Evolutionary conservation across 108 stramenopile genomes (phyloP).

Genomic region (Aurantiochytrium sp.): DNA sequence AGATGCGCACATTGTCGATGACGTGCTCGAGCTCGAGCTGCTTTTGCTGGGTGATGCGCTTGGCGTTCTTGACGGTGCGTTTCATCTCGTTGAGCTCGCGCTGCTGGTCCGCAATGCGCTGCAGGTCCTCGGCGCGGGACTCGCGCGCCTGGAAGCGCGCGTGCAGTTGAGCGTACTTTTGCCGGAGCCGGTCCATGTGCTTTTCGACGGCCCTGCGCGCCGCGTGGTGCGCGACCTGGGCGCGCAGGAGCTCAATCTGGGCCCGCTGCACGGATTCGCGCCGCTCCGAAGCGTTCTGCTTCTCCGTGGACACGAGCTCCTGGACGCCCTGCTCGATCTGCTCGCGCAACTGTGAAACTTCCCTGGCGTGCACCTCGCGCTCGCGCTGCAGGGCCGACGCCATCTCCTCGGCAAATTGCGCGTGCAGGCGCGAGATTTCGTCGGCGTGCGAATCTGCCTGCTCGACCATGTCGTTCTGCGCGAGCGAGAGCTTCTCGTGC

Average conservation of each 20-base stretch:
- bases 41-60: not conserved
- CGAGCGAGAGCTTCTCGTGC: not conserved
- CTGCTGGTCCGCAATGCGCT: not conserved
- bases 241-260: not conserved
- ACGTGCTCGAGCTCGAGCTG: conserved; percentile 32
- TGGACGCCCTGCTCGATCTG: not conserved
- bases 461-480: not conserved
- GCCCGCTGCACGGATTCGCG: not conserved
- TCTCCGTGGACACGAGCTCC: not conserved
- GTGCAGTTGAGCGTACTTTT: not conserved
- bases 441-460: not conserved
- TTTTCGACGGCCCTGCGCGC: not conserved
- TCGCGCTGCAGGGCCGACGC: not conserved
- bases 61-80: not conserved
- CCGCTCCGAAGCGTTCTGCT: not conserved
- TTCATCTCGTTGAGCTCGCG: not conserved
- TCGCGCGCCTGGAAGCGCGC: conserved; percentile 21
- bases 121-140: conserved; percentile 6
- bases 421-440: not conserved
- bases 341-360: not conserved
- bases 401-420: not conserved
- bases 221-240: not conserved
- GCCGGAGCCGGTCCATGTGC: not conserved
- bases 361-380: not conserved
- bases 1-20: not conserved